Conservation (phyloP, 768 basidiomycete species). For the Tephrocybe sp. region DNA sequence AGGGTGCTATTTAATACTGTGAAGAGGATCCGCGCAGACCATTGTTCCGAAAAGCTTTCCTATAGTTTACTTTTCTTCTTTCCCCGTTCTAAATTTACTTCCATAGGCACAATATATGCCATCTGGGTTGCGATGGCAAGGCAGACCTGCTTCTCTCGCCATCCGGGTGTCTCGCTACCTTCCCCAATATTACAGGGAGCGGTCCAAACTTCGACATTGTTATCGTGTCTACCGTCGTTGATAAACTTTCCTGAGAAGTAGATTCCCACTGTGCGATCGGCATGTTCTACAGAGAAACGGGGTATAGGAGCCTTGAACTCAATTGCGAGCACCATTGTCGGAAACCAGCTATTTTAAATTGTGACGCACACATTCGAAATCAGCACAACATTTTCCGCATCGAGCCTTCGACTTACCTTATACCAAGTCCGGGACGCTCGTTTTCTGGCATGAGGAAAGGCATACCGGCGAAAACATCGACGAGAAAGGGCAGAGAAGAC, state of each 20-base stretch:
- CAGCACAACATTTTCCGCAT: not conserved
- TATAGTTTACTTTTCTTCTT: constrained; percentile 23
- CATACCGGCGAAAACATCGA: constrained; percentile 50
- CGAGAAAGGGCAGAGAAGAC: constrained; percentile 58
- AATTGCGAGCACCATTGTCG: constrained; percentile 59
- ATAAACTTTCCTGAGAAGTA: constrained; percentile 54
- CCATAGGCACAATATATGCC: constrained; percentile 48
- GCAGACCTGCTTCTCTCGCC: constrained; percentile 67
- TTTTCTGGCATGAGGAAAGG: constrained; percentile 47
- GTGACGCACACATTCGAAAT: too few relatives aligned
- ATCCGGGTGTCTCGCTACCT: constrained; percentile 40
- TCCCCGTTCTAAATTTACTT: constrained; percentile 34
- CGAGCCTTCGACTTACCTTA: constrained; percentile 22
- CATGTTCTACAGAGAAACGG: constrained; percentile 34
- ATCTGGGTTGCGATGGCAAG: constrained; percentile 63
- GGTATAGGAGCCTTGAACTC: constrained; percentile 68
- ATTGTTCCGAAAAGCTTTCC: too few relatives aligned
- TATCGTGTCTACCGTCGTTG: constrained; percentile 55
- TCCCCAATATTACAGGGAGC: constrained; percentile 57
- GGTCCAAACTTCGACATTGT: constrained; percentile 64
- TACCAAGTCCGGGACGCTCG: constrained; percentile 34
- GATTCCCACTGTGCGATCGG: constrained; percentile 55
- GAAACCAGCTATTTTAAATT: constrained; percentile 33
- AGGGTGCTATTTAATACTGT: too few relatives aligned
- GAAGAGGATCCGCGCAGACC: too few relatives aligned